Percentiles rank a stretch among this genome's conserved stretches.
These are phyloP conservation scores for Aspergillus candidus DNA, from an alignment of 2,329 filamentous ascomycete species.

Conservation along the genomic window DNA sequence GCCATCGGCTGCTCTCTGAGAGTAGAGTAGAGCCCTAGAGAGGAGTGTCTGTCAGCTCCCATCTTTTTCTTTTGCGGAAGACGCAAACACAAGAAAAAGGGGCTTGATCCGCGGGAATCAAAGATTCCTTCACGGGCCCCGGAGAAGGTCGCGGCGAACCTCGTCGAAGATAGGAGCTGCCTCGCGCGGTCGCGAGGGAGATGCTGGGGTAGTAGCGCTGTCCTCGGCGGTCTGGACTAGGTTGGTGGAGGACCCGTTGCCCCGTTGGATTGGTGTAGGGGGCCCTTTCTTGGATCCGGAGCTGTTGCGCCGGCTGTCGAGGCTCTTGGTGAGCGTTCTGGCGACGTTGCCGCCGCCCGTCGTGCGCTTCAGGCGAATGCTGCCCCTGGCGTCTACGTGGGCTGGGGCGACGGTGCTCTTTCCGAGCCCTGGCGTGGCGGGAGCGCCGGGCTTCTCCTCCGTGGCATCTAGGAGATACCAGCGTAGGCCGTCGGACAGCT, in stretches of 20 bases:
- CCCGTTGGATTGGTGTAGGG: conserved; percentile 24
- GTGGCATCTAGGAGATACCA: conserved; percentile 95
- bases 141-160: conserved; percentile 44
- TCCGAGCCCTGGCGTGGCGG: conserved; percentile 83
- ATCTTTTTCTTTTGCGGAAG: conserved; percentile 1
- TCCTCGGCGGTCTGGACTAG: conserved; percentile 31
- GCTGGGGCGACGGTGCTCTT: conserved; percentile 88
- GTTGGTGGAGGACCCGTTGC: conserved; percentile 31
- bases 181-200: conserved; percentile 30
- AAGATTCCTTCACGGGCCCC: conserved; percentile 32
- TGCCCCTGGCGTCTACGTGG: conserved; percentile 79
- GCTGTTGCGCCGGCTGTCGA: conserved; percentile 87
- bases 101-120: conserved; percentile 6
- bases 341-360: conserved; percentile 65
- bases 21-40: conserved; percentile 11
- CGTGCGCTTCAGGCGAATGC: conserved; percentile 44
- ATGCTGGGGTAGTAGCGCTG: conserved; percentile 19
- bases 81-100: conserved; percentile 5
- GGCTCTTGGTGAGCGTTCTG: conserved; percentile 74
- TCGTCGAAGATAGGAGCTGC: conserved; percentile 40
- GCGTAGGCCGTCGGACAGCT: conserved; percentile 84
- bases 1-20: background rate
- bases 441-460: conserved; percentile 87
- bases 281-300: conserved; percentile 71
- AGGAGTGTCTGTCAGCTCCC: conserved; percentile 18